phyloP scores from a whole-genome alignment of 768 basidiomycete genomes.

The Kwoniella dejecticola region DNA sequence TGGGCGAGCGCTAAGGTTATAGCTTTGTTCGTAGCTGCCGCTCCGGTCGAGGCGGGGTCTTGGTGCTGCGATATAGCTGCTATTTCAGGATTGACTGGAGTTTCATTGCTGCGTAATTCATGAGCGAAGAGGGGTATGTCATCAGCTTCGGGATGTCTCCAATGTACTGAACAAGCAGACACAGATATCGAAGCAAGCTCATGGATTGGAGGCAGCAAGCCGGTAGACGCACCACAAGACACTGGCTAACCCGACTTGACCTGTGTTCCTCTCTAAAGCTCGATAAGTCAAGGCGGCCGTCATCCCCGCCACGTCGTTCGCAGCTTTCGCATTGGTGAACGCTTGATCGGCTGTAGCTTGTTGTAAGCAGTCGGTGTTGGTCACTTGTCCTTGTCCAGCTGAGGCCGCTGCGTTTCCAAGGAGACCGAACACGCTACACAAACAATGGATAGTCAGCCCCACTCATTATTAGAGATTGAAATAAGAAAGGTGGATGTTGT shows the following conservation, averaged over 20 bases:
- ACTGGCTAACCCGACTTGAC: constrained; percentile 45
- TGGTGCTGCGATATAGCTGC: constrained; percentile 68
- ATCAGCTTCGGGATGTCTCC: no score
- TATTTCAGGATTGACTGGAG: constrained; percentile 67
- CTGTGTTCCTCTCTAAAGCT: constrained; percentile 70
- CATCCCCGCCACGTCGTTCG: constrained; percentile 63
- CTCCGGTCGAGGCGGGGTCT: constrained; percentile 66
- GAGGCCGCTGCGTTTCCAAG: constrained; percentile 69
- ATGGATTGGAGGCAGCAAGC: no score
- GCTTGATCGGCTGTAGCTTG: constrained; percentile 70
- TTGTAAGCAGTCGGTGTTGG: constrained; percentile 67
- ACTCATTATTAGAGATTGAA: constrained; percentile 2
- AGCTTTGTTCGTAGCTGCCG: constrained; percentile 66
- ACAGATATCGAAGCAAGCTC: no score
- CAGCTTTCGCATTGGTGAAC: constrained; percentile 72
- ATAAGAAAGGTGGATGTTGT: not conserved
- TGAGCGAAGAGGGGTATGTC: constrained; percentile 54
- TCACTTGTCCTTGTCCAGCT: constrained; percentile 62
- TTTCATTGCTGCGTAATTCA: constrained; percentile 61
- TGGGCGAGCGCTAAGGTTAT: constrained; percentile 66
- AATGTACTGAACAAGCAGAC: no score
- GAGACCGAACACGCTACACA: constrained; percentile 59
- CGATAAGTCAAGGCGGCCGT: constrained; percentile 66
- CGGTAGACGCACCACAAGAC: constrained; percentile 29
- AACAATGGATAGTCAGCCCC: not conserved